Evolutionary conservation across 192 early-diverging fungal species (phyloP), one percentile per base, ranked within the genome.

Genomic region (Umbelopsis sp.): DNA sequence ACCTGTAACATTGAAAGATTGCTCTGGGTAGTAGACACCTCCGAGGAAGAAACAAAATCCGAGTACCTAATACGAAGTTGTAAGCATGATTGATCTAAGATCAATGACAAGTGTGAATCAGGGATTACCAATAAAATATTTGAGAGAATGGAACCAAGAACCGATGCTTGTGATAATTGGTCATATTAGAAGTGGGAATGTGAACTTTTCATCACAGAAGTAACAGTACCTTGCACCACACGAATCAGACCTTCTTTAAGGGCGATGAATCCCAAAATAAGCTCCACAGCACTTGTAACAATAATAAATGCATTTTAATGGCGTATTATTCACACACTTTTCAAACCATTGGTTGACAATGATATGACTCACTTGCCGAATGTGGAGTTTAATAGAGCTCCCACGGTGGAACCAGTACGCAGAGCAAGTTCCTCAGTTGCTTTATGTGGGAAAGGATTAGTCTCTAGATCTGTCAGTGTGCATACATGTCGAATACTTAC

Each of bases 101-200:
- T n/a, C 31, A 17, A 26, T 16, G 2, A 21, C 47, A 49, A 6
- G 47, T 69, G 38, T 49, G 53, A n/a, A n/a, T n/a, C 17, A 6
- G 49, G 34, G n/a, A 10, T 74, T 77, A 97, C 90, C 66, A 98
- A 84, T 41, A 98, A 80, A 78, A 96, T 80, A 76, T 98, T 98
- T 70, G 92, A 93, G 20, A 98, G 83, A 71, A 98, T 95, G 25
- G 94, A 94, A 12, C 97, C 97, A 16, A 98, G 83, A 50, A 97
- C 80, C 7, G 93, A 89, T 9, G 92, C 85, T 81, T 34, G 82
- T 29, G 83, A 88, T 49, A 34, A 71, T 36, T 77, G 74, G 38
- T 49, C 34, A 71, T 22, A 16, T 25, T 10, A 25, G 29, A 14
- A 80, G 83, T 31, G 79, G 75, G n/a, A 75, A 9, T 31, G 16